A percentile compares a stretch with the other conserved stretches of the same genome.
phyloP scores from a whole-genome alignment of 805 yeast genomes.

The Debaryomyces castellii region DNA sequence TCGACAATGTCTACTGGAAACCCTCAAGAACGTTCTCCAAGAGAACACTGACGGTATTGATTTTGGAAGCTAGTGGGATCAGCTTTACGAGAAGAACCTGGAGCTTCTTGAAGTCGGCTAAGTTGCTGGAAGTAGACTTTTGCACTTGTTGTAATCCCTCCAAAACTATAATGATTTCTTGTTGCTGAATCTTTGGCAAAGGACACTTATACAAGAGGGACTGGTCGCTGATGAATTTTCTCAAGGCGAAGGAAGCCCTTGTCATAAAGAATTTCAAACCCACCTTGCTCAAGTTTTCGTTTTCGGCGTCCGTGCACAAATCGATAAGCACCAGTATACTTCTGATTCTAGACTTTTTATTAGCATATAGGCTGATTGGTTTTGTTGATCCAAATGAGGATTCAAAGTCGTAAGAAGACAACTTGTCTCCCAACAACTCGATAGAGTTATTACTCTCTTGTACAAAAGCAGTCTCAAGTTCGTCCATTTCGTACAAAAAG shows the following conservation, averaged over 20 bases:
- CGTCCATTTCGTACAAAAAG: slow-evolving; percentile 57
- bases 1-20: too few species aligned
- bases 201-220: slow-evolving; percentile 63
- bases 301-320: slow-evolving; percentile 20
- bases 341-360: slow-evolving; percentile 48
- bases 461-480: slow-evolving; percentile 41
- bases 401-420: slow-evolving; percentile 44
- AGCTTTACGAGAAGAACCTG: slow-evolving; percentile 15
- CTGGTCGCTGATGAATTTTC: slow-evolving; percentile 64
- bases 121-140: slow-evolving; percentile 3
- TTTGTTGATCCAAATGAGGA: slow-evolving; percentile 65
- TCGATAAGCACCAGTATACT: slow-evolving; percentile 57
- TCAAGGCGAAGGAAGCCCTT: slow-evolving; percentile 59
- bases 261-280: slow-evolving; percentile 44
- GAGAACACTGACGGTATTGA: background rate
- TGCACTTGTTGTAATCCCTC: slow-evolving; percentile 29
- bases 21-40: background rate
- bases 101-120: slow-evolving; percentile 6
- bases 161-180: slow-evolving; percentile 54
- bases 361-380: slow-evolving; percentile 41
- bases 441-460: slow-evolving; percentile 20
- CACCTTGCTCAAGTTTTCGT: slow-evolving; percentile 20
- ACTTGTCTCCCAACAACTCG: slow-evolving; percentile 32
- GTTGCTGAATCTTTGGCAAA: slow-evolving; percentile 59
- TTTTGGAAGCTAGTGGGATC: slow-evolving; percentile 14